Percentiles rank a stretch among this genome's conserved stretches.
phyloP scores from a whole-genome alignment of 345 rosid species.

The Physaria fendleri region DNA sequence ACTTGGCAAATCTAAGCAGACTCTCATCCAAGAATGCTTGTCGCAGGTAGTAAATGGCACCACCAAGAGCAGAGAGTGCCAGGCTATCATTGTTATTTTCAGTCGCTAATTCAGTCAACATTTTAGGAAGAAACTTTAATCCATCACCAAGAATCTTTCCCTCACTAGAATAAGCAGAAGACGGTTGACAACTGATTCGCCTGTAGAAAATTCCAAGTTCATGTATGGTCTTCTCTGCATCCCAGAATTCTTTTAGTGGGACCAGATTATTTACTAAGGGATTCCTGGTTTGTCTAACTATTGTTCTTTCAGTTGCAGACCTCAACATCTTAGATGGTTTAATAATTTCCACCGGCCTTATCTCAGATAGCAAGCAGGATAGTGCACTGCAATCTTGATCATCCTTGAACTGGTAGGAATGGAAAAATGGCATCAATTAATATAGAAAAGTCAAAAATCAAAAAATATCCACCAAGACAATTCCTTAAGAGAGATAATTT shows the following conservation, averaged over 20 bases:
- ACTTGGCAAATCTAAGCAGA: slow-evolving; percentile 85
- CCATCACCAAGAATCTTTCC: slow-evolving; percentile 27
- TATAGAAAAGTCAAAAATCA: neutral
- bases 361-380: slow-evolving; percentile 71
- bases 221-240: slow-evolving; percentile 63
- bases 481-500: neutral
- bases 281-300: slow-evolving; percentile 76
- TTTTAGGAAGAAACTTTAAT: slow-evolving; percentile 42
- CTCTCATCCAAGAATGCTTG: slow-evolving; percentile 87
- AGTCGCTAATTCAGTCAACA: slow-evolving; percentile 47
- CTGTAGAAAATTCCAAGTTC: slow-evolving; percentile 55
- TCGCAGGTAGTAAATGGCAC: slow-evolving; percentile 78
- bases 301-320: slow-evolving; percentile 64
- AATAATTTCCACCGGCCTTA: slow-evolving; percentile 90
- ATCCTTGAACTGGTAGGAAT: slow-evolving; percentile 61
- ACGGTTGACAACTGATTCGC: slow-evolving; percentile 32
- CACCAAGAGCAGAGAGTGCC: slow-evolving; percentile 97
- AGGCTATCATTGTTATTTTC: slow-evolving; percentile 48
- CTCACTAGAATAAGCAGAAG: slow-evolving; percentile 31
- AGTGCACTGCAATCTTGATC: slow-evolving; percentile 73
- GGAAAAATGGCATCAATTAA: slow-evolving; percentile 7
- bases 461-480: neutral
- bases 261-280: slow-evolving; percentile 79
- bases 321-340: slow-evolving; percentile 71
- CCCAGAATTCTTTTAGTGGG: slow-evolving; percentile 82